phyloP scores from a whole-genome alignment of 1,284 basidiomycete species.

The Ceratobasidium sp. region DNA sequence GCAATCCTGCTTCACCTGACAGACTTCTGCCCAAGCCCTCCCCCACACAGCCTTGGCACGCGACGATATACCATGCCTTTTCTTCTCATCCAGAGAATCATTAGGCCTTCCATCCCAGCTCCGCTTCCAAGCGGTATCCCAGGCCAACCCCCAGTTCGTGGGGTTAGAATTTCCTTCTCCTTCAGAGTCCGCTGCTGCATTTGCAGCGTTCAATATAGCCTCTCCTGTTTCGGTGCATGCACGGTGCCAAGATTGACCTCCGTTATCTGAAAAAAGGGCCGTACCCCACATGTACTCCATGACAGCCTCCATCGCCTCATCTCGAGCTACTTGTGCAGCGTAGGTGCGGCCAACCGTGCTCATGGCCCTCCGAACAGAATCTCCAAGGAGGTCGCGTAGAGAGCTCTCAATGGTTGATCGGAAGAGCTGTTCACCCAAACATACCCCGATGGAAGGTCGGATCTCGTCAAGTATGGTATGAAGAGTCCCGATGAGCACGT shows the following conservation, averaged over 20 bases:
- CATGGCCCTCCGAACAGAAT: neutral
- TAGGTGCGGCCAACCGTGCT: neutral
- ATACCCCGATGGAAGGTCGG: neutral
- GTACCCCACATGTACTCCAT: conserved; percentile 30
- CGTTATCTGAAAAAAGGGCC: neutral
- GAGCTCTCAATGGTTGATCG: neutral
- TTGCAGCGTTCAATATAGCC: conserved; percentile 1
- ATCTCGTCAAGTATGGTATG: neutral
- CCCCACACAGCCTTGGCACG: too few relatives aligned
- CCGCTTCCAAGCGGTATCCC: neutral
- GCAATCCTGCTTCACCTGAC: too few relatives aligned
- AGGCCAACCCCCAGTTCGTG: neutral
- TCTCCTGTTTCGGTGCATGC: neutral
- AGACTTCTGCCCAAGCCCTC: too few relatives aligned
- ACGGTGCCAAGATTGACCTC: conserved; percentile 19
- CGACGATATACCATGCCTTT: too few relatives aligned
- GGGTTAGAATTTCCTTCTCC: neutral
- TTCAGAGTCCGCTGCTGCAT: conserved; percentile 13
- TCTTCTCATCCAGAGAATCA: too few relatives aligned
- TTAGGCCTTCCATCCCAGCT: too few relatives aligned
- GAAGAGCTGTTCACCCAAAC: conserved; percentile 10
- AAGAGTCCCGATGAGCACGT: neutral
- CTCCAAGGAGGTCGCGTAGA: neutral
- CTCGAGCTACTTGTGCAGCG: conserved; percentile 17
- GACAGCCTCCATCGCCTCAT: conserved; percentile 32